Evolutionary conservation across 1,139 yeast species (phyloP).

Genomic region (Pichia norvegensis): DNA sequence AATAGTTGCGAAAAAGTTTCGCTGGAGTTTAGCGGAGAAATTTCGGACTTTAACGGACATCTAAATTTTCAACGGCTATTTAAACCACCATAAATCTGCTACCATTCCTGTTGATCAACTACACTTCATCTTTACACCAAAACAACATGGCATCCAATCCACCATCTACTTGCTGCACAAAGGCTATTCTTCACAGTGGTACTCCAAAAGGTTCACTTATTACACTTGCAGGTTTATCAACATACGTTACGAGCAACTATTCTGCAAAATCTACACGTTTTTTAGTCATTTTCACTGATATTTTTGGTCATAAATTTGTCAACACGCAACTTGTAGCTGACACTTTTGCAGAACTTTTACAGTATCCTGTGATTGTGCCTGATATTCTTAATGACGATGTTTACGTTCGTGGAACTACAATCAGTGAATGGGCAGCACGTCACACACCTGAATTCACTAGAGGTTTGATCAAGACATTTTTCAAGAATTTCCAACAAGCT

Average conservation of each 20-base stretch:
- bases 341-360: constrained; percentile 46
- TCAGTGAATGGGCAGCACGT: constrained; percentile 45
- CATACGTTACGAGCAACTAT: constrained; percentile 48
- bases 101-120: too few species aligned
- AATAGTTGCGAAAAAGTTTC: too few species aligned
- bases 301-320: constrained; percentile 51
- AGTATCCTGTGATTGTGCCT: constrained; percentile 62
- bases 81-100: too few species aligned
- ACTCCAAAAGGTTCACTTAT: constrained; percentile 38
- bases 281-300: constrained; percentile 60
- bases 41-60: too few species aligned
- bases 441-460: constrained; percentile 45
- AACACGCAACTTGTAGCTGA: constrained; percentile 66
- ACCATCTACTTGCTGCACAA: constrained; percentile 38
- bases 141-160: constrained; percentile 18
- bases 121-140: too few species aligned
- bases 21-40: too few species aligned
- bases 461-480: constrained; percentile 37
- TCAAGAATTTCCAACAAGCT: constrained; percentile 34
- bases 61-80: too few species aligned
- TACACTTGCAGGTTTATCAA: constrained; percentile 39
- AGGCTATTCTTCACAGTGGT: constrained; percentile 40
- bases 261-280: constrained; percentile 32
- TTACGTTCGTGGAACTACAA: constrained; percentile 26
- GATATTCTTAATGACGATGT: constrained; percentile 62